Evolutionary conservation across 2,329 filamentous ascomycete genomes (phyloP).

Genomic region (Ciborinia camelliae): DNA sequence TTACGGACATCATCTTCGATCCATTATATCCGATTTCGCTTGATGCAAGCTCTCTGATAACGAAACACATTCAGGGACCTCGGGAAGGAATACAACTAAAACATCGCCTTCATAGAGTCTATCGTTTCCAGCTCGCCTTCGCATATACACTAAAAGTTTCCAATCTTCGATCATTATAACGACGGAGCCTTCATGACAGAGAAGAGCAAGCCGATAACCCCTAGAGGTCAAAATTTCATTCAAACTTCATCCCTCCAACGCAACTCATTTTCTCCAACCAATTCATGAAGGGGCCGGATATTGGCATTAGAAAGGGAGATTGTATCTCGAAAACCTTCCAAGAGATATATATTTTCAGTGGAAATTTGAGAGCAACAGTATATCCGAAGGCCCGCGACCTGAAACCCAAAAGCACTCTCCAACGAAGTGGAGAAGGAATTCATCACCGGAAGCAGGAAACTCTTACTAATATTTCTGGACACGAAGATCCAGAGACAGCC

Average conservation of each 20-base stretch:
- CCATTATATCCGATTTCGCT: not conserved
- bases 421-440: not conserved
- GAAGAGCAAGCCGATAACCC: not conserved
- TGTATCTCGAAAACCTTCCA: not conserved
- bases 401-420: not conserved
- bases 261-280: not conserved
- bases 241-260: not conserved
- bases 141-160: not conserved
- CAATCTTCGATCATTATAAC: not conserved
- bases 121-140: not conserved
- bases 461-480: conserved; percentile 30
- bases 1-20: not conserved
- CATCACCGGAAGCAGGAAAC: not conserved
- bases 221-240: conserved; percentile 6
- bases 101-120: not conserved
- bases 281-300: conserved; percentile 2
- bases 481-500: conserved; percentile 35
- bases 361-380: not conserved
- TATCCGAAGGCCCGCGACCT: not conserved
- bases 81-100: not conserved
- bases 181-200: not conserved
- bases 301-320: conserved; percentile 7
- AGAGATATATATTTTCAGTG: not conserved
- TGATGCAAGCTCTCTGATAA: not conserved
- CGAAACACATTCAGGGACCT: not conserved